Evolutionary conservation across 2,329 filamentous ascomycete species (phyloP), one percentile per base, ranked within the genome.

Genomic region (Anisogramma anomala): DNA sequence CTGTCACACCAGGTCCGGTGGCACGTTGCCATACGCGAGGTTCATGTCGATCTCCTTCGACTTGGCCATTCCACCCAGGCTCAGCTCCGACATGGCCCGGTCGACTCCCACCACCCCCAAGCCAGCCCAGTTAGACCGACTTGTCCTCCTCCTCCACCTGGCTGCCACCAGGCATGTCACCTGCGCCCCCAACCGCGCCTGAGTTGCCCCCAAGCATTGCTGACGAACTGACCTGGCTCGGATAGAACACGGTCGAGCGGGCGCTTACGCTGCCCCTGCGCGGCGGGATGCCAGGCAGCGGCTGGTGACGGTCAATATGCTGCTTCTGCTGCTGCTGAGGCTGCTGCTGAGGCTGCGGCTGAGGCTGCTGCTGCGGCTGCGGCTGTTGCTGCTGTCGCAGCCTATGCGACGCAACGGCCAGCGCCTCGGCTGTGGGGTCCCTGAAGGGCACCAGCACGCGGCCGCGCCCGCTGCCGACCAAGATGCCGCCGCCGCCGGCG

Each of bases 1-100:
- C 51, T 67, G 57, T 59, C 61, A 40, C 55, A 64, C 57, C 62
- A 85, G 61, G 52, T 87, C 75, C 42, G 84, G 77, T 1, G 83
- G 84, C 0, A 91, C 68, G 39, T 84, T 79, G 45, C 89, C 89
- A 54, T 95, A 96, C 6, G 89, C 89, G 6, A 96, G 69, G 56
- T 94, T 73, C 84, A 94, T 87, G 55, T 95, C 89, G 52, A 94
- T 79, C 41, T 78, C 67, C 51, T 71, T 49, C 45, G 52, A 53
- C 47, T 51, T 52, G 15, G 26, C 37, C 9, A 28, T 23, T 11
- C 33, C 30, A 2, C 18, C 9, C 15, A 67, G 48, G 8, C 62
- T 54, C 1, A 64, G 58, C 15, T 68, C 63, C 6, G 69, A 69
- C 18, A 52, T 47, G 22, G 17, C 23, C 15, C 15, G 20, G 22